Base-by-base conservation (phyloP, 129 eudicot species). In the Artemisia tridentata region DNA sequence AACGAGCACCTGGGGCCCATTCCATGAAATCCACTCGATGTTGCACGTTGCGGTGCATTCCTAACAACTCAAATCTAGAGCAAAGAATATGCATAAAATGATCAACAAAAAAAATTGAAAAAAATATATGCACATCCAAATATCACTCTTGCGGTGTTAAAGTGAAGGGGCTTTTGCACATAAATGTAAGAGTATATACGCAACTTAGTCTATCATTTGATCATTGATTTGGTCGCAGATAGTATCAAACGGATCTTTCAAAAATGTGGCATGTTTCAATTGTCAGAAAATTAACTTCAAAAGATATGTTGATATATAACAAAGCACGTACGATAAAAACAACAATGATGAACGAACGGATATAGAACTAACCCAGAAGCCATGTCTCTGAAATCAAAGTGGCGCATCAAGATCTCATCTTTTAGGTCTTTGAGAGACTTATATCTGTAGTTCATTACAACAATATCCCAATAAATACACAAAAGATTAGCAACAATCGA, bases 1-100 rank as follows among this genome's bases (percentile, higher is more conserved):
- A 93, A 11, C 97, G 96, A 20, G 98, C 98, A 80, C 98, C 98
- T 89, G 98, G 98, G 61, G 98, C 98, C 98, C 98, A 93, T 41
- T 93, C 98, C 95, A 93, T 76, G 83, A 15, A 89, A 85, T 93
- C 98, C 65, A 87, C 91, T 56, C 98, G 96, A 67, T 93, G 97
- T 78, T 93, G 98, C 54, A 86, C 82, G 54, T 85, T 73, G 56
- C 97, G 92, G 72, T 90, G 98, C 91, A 90, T 84, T 50, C 98
- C 98, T 72, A 93, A 64, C 74, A 93, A 64, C 57, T 93, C 96
- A 61, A 71, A 89, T 55, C 98, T 93, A 68, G 64, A 60, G 68
- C 25, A n/a, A 58, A 41, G 67, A 21, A 54, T 12, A 46, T 11
- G 52, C 13, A 70, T 16, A 29, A 61, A 6, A 52, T 10, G 2